Evolutionary conservation across 495 filamentous ascomycete genomes (phyloP).

Genomic region (Hypoxylon lenormandii): DNA sequence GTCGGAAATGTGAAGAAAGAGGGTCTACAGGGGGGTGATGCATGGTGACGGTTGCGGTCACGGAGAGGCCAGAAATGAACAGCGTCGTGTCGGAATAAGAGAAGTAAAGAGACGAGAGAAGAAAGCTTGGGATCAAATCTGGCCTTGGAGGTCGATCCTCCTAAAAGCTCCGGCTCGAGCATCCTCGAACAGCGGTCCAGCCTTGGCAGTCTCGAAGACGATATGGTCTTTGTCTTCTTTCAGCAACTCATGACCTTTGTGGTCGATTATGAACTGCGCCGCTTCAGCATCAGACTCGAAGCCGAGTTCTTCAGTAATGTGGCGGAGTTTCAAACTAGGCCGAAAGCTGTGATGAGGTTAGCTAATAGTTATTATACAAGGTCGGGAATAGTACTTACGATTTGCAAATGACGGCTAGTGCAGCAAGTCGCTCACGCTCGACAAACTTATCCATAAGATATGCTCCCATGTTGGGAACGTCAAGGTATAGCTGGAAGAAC

Average conservation of each 20-base stretch:
- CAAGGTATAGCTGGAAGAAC: conserved; percentile 94
- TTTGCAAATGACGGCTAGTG: conserved; percentile 89
- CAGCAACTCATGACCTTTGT: conserved; percentile 79
- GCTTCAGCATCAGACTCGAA: conserved; percentile 94
- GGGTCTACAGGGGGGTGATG: conserved; percentile 42
- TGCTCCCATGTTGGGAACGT: conserved; percentile 95
- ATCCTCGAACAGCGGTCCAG: conserved; percentile 75
- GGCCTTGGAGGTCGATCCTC: conserved; percentile 95
- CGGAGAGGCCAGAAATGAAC: conserved; percentile 20
- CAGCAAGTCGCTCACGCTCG: conserved; percentile 88
- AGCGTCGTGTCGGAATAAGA: conserved; percentile 29
- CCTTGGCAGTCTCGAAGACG: conserved; percentile 80
- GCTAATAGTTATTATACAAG: conserved; percentile 15
- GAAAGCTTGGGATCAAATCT: conserved; percentile 72
- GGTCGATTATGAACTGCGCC: conserved; percentile 84
- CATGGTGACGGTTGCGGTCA: conserved; percentile 25
- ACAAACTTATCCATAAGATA: conserved; percentile 99
- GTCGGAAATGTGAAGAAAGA: conserved; percentile 17
- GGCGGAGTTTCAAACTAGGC: conserved; percentile 85
- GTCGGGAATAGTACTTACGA: conserved; percentile 72
- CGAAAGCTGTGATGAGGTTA: conserved; percentile 78
- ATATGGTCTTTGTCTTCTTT: conserved; percentile 79
- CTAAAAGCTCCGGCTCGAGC: conserved; percentile 78
- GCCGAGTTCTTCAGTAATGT: conserved; percentile 93
- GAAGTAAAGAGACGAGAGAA: conserved; percentile 25